Evolutionary conservation across 179 eudicot genomes (phyloP).

Genomic region (Amaranthus tricolor): DNA sequence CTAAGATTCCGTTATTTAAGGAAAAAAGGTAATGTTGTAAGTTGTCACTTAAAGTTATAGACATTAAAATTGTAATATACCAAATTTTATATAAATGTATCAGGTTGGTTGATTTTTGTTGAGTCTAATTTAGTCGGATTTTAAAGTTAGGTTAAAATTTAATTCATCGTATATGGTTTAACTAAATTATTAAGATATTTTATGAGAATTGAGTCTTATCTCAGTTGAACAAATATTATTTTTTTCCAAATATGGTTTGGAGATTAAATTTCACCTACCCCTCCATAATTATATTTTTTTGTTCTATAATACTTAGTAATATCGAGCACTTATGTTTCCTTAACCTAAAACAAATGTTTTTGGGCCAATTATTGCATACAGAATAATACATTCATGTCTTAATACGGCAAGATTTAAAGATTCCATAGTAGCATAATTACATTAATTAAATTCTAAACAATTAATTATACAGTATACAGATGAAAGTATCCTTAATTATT

Average conservation of each 20-base stretch:
- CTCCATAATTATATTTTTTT: background rate
- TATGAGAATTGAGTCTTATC: background rate
- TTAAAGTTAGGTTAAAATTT: too few relatives aligned
- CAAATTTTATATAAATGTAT: too few relatives aligned
- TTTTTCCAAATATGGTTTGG: too few relatives aligned
- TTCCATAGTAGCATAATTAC: background rate
- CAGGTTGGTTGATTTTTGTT: too few relatives aligned
- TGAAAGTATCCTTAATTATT: constrained; percentile 3
- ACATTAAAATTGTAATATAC: too few relatives aligned
- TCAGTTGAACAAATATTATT: too few relatives aligned
- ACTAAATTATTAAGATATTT: background rate
- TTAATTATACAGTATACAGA: background rate
- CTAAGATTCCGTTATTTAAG: too few relatives aligned
- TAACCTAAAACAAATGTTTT: constrained; percentile 29
- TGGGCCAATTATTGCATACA: constrained; percentile 23
- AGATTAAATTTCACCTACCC: too few relatives aligned
- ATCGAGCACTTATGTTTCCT: constrained; percentile 24
- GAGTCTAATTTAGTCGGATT: too few relatives aligned
- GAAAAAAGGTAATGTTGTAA: too few relatives aligned
- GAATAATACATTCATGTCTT: background rate
- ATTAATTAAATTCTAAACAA: background rate
- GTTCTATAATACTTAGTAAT: background rate
- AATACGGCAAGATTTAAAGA: constrained; percentile 7
- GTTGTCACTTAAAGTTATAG: too few relatives aligned
- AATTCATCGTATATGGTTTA: background rate